Evolutionary conservation across 352 stramenopile genomes (phyloP), one percentile per base, ranked within the genome.

Genomic region (Globisporangium irregulare): DNA sequence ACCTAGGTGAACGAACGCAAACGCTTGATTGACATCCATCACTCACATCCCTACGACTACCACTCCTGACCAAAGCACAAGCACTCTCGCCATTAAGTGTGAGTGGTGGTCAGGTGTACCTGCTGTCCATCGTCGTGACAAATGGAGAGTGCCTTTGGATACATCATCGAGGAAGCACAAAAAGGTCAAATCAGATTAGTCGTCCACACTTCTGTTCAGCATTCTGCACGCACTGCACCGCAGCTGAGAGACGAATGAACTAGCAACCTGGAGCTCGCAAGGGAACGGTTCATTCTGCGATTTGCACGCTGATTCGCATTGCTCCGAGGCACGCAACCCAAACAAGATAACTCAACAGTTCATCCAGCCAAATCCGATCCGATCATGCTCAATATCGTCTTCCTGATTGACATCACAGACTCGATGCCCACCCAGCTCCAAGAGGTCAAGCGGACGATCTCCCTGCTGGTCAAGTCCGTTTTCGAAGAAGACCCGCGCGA

Each of bases 361-460:
- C 3, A 20, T n/a, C 22, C 5, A 3, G 20, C 14, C 24, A 22
- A 10, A 14, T 4, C 15, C 4, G 62, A 65, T 22, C 50, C 9
- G 34, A 41, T 14, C 9, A 91, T 91, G 83, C 48, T 89, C 57
- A 89, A 90, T 75, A 69, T 90, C 60, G 83, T 69, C 27, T 90
- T 91, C 71, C 67, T 90, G 29, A 72, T 91, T 69, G 81, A 90
- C 70, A 90, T 91, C 75, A 89, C 83, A 3, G 80, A 80, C 63
- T 91, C 83, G 57, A 91, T 91, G 81, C 61, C 70, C 66, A 76
- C 60, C 25, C 75, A 91, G 63, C 58, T 91, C 27, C 67, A 72
- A 22, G 83, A 78, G 12, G 73, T 88, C 51, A 90, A 89, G 74
- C 55, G 71, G 32, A 91, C 77, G 7, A 77, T 89, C 56, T 55